A percentile compares a stretch with the other conserved stretches of the same genome.
Evolutionary conservation across 1,139 yeast genomes (phyloP).

Genomic region (Saccharomycopsis hybrid): DNA sequence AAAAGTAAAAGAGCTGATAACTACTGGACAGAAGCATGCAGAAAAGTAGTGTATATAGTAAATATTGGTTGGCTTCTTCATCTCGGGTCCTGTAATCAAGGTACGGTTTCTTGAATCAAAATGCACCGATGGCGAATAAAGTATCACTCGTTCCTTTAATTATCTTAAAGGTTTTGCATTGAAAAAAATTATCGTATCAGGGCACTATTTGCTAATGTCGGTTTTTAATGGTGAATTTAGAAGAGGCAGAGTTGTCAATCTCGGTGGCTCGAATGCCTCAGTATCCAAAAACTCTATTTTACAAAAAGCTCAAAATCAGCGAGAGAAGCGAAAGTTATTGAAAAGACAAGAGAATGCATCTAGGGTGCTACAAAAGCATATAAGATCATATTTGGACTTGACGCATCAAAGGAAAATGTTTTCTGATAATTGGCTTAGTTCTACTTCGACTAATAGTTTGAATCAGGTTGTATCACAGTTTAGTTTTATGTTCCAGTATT

Average conservation of each 20-base stretch:
- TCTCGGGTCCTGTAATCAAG: no score
- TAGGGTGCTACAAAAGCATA: slow-evolving; percentile 40
- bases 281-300: slow-evolving; percentile 39
- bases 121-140: no score
- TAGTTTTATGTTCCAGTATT: slow-evolving; percentile 4
- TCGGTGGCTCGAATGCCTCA: slow-evolving; percentile 41
- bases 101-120: no score
- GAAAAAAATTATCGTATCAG: no score
- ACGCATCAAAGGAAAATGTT: slow-evolving; percentile 21
- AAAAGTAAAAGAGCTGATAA: no score
- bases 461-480: slow-evolving; percentile 8
- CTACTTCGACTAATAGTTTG: neutral
- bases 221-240: slow-evolving; percentile 63
- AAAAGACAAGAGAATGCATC: slow-evolving; percentile 48
- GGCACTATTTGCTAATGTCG: slow-evolving; percentile 24
- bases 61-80: no score
- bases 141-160: no score
- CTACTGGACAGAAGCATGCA: no score
- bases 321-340: slow-evolving; percentile 56
- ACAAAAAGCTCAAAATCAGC: slow-evolving; percentile 56
- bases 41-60: no score
- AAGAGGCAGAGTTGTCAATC: slow-evolving; percentile 67
- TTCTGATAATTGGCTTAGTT: slow-evolving; percentile 11
- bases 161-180: no score
- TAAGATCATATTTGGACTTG: slow-evolving; percentile 35